Evolutionary conservation across 768 basidiomycete genomes (phyloP).

Genomic region (Suillus bovinus): DNA sequence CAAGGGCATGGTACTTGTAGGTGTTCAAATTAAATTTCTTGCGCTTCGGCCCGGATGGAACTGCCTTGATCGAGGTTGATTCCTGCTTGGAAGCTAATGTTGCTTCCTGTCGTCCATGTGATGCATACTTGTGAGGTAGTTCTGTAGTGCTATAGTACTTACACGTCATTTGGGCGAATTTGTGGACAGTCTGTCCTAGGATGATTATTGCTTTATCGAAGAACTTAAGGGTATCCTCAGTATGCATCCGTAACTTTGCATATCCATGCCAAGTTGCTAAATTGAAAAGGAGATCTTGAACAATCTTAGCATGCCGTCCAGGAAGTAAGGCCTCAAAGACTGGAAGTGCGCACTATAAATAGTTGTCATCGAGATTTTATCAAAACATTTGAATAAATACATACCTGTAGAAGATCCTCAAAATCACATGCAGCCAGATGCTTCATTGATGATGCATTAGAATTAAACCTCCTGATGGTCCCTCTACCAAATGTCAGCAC

Average conservation of each 20-base stretch:
- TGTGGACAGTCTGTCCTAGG: background rate
- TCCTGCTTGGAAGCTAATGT: background rate
- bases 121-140: background rate
- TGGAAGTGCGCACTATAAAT: background rate
- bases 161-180: background rate
- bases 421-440: slow-evolving; percentile 36
- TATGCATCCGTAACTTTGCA: no score
- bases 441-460: slow-evolving; percentile 35
- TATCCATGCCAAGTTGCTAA: background rate
- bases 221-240: no score
- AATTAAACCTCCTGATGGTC: slow-evolving; percentile 30
- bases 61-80: background rate
- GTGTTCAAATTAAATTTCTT: background rate
- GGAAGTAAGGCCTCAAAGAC: background rate
- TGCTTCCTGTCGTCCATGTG: background rate
- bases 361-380: background rate
- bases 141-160: background rate
- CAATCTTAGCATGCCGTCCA: background rate
- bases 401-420: slow-evolving; percentile 36
- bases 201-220: background rate
- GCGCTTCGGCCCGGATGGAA: background rate
- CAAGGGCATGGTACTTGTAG: background rate
- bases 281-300: background rate
- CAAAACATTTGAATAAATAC: background rate
- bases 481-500: slow-evolving; percentile 31